A percentile compares a stretch with the other conserved stretches of the same genome.
Conservation (phyloP, 164 flowering plant genomes). For the Santalum album region DNA sequence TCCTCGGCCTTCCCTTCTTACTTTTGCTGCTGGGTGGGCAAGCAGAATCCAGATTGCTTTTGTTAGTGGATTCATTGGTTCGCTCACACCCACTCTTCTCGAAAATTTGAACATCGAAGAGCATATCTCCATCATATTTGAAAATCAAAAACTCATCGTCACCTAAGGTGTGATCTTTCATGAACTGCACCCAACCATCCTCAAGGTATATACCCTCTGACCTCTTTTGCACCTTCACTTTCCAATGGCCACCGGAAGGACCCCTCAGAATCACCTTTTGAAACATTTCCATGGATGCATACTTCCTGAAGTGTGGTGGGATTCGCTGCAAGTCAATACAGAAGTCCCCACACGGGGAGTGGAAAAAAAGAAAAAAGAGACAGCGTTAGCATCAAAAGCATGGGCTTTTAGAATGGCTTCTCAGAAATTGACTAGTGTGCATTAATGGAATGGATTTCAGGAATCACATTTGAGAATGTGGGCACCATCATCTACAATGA, state of each 20-base stretch:
- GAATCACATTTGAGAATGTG: too few species aligned
- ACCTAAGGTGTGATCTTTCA: neutral
- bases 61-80: neutral
- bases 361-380: too few species aligned
- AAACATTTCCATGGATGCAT: neutral
- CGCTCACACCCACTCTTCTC: constrained; percentile 2
- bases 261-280: neutral
- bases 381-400: too few species aligned
- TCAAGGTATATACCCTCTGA: neutral
- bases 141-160: neutral
- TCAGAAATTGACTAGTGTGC: too few species aligned
- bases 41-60: neutral
- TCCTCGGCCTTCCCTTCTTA: neutral
- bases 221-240: neutral
- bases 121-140: neutral
- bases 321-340: neutral
- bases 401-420: too few species aligned
- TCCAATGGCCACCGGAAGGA: neutral
- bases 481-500: too few species aligned
- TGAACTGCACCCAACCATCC: neutral
- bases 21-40: neutral
- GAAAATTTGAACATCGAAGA: neutral
- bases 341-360: too few species aligned
- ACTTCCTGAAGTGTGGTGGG: neutral
- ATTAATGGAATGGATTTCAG: too few species aligned